Base-by-base conservation (phyloP, 1,284 basidiomycete genomes). In the Ustilago esculenta region DNA sequence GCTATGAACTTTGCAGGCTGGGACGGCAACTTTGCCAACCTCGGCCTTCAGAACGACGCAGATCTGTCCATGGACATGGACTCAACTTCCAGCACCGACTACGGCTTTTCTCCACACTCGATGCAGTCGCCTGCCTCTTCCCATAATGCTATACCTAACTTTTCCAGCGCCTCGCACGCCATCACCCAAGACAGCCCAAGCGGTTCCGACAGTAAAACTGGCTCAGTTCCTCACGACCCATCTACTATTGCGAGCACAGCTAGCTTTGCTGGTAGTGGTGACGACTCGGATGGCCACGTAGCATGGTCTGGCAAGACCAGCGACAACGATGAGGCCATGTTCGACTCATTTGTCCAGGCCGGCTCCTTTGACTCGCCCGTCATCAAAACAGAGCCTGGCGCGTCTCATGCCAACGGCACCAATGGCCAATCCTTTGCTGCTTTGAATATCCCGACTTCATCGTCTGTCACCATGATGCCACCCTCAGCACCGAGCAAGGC, bases 251-350 rank as follows among this genome's bases (percentile, higher is more conserved):
- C 48, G 11, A 66, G 59, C 51, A 53, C 37, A 10, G 43, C 45
- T n/a, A 58, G 48, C 34, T 59, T 63, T 32, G 58, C 55, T 9
- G 64, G 64, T 21, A 67, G 69, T 30, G 69, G 69, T 20, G 64
- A 72, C 10, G 64, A 72, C 27, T 67, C 69, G 17, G 69, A 65
- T 46, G 46, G 57, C 17, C 59, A 57, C 30, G 45, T 60, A 1
- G 56, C 50, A 10, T 66, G 61, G 61, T 30, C 47, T 7, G 59
- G 41, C n/a, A 61, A 72, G 23, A 32, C 56, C 10, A 48, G 53
- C 21, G 64, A 61, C 44, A 64, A 72, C n/a, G 74, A 76, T 40
- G 75, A 78, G 29, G 74, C 67, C 41, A 78, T 78, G 75, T 78
- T 78, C 34, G 75, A 78, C 29, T 73, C 73, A 9, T 61, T 78